Base-by-base conservation (phyloP, 345 rosid species). In the Dipteronia dyeriana region DNA sequence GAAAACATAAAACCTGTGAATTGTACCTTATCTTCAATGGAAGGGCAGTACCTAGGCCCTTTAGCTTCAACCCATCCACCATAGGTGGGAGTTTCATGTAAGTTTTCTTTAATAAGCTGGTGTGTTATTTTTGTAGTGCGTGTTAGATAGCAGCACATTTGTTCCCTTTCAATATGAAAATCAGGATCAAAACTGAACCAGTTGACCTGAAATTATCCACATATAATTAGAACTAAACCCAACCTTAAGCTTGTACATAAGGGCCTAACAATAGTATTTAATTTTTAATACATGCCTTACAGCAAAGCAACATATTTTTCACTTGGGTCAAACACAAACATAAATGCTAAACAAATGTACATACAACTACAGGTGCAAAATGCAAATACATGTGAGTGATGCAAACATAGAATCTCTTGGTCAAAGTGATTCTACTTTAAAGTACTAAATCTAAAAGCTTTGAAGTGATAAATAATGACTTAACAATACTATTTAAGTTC, bases 1-100 rank as follows among this genome's bases (percentile, higher is more conserved):
- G 69, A 17, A 0, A 75, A 51, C 66, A 62, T 64, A 49, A 45
- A 61, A 57, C 54, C 63, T 12, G 41, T 62, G 66, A 5, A 43
- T 34, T 51, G 61, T 81, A 93, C 99, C 98, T 95, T 95, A 82
- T 95, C 99, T 83, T 95, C 99, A 68, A 95, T 95, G 61, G 98
- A 92, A 84, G 98, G 99, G 85, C 98, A 95, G 86, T 95, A 95
- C 87, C 99, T 84, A 80, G 99, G 99, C 76, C 99, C 99, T 85
- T 92, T 95, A 43, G 99, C 96, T 88, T 95, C 98, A 69, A 93
- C 92, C 99, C 99, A 95, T 75, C 99, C 99, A 77, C 99, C 99
- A 87, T 95, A 95, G 70, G 99, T 95, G 79, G 99, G 99, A 79
- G 98, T 93, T 83, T 93, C 99, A 80, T 91, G 97, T 90, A 95